A percentile compares a stretch with the other conserved stretches of the same genome.
Conservation (phyloP, 1,139 yeast genomes). For the Diutina sp. region DNA sequence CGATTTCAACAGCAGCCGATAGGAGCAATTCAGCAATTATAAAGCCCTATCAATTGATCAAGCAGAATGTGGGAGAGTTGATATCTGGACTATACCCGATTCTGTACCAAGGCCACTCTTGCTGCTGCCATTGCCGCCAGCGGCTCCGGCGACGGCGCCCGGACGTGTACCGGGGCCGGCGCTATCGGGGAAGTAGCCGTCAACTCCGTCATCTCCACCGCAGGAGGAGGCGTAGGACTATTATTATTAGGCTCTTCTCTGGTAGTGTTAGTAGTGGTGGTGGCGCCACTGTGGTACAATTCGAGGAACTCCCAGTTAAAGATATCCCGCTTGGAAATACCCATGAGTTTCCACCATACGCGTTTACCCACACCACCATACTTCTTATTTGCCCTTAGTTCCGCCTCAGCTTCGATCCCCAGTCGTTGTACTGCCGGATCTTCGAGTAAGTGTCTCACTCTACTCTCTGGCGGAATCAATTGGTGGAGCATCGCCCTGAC, state of each 20-base stretch:
- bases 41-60: too few relatives aligned
- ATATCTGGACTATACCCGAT: background rate
- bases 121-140: background rate
- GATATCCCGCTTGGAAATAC: conserved; percentile 32
- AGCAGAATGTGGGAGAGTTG: too few relatives aligned
- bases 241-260: background rate
- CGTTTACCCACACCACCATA: conserved; percentile 20
- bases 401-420: conserved; percentile 33
- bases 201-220: background rate
- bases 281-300: conserved; percentile 13
- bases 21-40: too few relatives aligned
- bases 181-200: background rate
- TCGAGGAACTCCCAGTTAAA: conserved; percentile 39
- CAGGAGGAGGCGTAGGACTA: background rate
- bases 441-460: conserved; percentile 22
- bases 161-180: background rate
- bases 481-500: conserved; percentile 28
- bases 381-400: conserved; percentile 20
- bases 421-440: conserved; percentile 15
- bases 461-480: conserved; percentile 25
- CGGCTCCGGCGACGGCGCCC: background rate
- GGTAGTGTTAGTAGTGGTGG: background rate
- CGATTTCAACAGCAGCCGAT: too few relatives aligned
- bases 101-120: background rate
- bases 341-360: conserved; percentile 45